Evolutionary conservation across 257 asterid genomes (phyloP).

Genomic region (Solanum ossicruentum): DNA sequence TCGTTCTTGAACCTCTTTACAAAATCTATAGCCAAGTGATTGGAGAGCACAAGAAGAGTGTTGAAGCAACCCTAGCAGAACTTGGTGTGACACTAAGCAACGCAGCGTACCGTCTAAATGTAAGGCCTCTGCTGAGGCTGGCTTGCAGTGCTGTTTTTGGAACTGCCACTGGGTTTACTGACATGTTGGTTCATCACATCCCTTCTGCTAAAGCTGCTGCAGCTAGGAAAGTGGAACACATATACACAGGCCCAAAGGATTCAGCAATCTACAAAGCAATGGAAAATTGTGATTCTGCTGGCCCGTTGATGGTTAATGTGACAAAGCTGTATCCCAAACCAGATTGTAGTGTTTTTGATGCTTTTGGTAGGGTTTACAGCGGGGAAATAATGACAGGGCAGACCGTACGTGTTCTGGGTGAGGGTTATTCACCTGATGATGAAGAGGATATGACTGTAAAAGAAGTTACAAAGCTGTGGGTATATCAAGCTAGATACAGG

Average conservation of each 20-base stretch:
- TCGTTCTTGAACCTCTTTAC: constrained; percentile 90
- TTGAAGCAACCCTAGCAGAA: constrained; percentile 82
- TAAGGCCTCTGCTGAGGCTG: constrained; percentile 77
- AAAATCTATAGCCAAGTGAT: constrained; percentile 91
- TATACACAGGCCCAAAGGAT: constrained; percentile 79
- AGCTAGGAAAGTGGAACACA: constrained; percentile 71
- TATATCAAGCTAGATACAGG: constrained; percentile 96
- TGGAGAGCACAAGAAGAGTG: constrained; percentile 97
- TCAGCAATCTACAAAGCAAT: constrained; percentile 64
- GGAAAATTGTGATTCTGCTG: constrained; percentile 74
- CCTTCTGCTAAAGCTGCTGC: constrained; percentile 96
- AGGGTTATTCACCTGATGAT: constrained; percentile 97
- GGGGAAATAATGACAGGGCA: constrained; percentile 92
- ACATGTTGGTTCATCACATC: constrained; percentile 90
- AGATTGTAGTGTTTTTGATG: constrained; percentile 94
- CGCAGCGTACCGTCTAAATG: constrained; percentile 88
- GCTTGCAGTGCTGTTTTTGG: constrained; percentile 97
- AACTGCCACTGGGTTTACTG: constrained; percentile 89
- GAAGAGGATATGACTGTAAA: constrained; percentile 98
- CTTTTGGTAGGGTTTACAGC: constrained; percentile 93
- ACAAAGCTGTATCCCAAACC: constrained; percentile 92
- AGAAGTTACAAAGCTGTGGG: constrained; percentile 93
- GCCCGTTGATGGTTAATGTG: constrained; percentile 85
- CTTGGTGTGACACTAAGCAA: constrained; percentile 93
- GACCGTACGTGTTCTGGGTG: constrained; percentile 84